Base-by-base conservation (phyloP, 768 basidiomycete genomes). In the Trametes gibbosa region DNA sequence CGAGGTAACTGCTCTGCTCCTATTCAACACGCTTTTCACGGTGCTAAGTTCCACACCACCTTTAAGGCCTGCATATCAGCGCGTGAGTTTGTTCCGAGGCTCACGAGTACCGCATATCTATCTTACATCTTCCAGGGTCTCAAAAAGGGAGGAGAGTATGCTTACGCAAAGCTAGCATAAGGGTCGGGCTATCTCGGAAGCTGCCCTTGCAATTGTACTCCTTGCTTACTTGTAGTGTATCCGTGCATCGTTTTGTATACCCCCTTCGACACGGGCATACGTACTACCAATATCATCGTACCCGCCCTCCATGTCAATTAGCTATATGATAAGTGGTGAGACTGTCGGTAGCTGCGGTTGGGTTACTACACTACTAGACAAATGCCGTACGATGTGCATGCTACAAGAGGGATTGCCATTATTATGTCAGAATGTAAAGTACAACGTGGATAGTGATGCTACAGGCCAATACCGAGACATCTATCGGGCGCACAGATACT, bases 121-220 rank as follows among this genome's bases (percentile, higher is more conserved):
- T 46, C 37, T 23, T 21, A 42, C 12, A 48, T 34, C 19, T 34
- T 32, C 2, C 53, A 66, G 67, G 63, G 54, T 2, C 24, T 66
- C 12, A 64, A 73, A 59, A 74, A 67, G 53, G 72, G 73, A n/a
- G 73, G 73, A 32, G 61, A 70, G 42, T 75, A 73, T 58, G 61
- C 64, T 6, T 73, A 68, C 56, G 69, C 59, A 24, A 63, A 49
- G 37, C 35, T 27, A 39, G 37, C 37, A 6, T 39, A n/a, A 21
- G 42, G 42, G 12, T 21, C 5, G 19, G 5, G n/a, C 6, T 21
- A 23, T 43, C 42, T 3, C n/a, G 3, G 42, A 9, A 23, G 42
- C n/a, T 5, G 6, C 40, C 5, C 40, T 13, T 41, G 40, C 7
- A 41, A 12, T 41, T 41, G 40, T 35, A 35, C 34, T 7, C 14